Conservation (phyloP, 306 rosid species). For the Sindora glabra region DNA sequence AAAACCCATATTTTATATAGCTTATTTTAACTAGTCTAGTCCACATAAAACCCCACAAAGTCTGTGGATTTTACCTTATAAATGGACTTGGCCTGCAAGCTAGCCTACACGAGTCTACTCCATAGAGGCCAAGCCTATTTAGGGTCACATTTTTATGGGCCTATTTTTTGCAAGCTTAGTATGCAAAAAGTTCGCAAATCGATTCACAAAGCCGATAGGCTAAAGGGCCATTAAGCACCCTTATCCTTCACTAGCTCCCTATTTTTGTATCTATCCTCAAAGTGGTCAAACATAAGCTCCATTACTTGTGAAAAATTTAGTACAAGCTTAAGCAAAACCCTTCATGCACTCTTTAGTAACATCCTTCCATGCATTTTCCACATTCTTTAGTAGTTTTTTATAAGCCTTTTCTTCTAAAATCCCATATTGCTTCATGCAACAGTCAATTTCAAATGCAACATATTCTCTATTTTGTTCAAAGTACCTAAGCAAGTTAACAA, state of each 20-base stretch:
- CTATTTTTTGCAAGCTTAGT: too few species aligned
- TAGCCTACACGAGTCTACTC: too few species aligned
- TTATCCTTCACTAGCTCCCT: slow-evolving; percentile 11
- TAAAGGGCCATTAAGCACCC: too few species aligned
- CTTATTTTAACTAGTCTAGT: too few species aligned
- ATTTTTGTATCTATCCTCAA: slow-evolving; percentile 25
- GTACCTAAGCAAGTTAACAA: neutral
- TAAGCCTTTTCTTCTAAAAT: slow-evolving; percentile 1
- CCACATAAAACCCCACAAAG: too few species aligned
- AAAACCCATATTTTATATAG: too few species aligned
- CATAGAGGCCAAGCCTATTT: too few species aligned
- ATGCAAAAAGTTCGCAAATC: too few species aligned
- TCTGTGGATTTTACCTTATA: too few species aligned
- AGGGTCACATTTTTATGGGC: too few species aligned
- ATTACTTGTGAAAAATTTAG: slow-evolving; percentile 23
- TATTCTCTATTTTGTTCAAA: slow-evolving; percentile 37
- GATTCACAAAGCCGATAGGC: too few species aligned
- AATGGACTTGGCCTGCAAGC: too few species aligned
- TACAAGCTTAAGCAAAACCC: slow-evolving; percentile 11
- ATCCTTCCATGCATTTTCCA: slow-evolving; percentile 24
- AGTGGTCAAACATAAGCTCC: slow-evolving; percentile 21
- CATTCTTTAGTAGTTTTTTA: neutral
- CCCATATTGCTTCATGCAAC: slow-evolving; percentile 31
- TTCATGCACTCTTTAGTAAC: slow-evolving; percentile 31
- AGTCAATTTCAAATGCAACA: slow-evolving; percentile 20